These are phyloP conservation scores for Hemerocallis citrina DNA, from an alignment of 106 monocot species.

Conservation along the genomic window DNA sequence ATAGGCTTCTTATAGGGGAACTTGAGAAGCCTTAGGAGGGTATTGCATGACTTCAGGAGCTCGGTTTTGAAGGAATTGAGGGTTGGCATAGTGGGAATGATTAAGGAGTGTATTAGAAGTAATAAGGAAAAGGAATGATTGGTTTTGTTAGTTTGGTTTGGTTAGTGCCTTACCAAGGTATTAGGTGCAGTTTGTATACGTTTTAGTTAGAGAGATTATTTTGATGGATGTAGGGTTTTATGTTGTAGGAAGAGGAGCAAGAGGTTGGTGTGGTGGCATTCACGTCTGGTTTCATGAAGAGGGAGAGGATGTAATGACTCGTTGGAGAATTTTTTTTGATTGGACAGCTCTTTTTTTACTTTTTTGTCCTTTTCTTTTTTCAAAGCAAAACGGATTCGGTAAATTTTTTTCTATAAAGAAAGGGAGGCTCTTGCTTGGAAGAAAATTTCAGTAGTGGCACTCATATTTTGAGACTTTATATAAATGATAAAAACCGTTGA, in stretches of 20 bases:
- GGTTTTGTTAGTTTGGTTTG: background rate
- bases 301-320: too few species aligned
- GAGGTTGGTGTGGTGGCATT: background rate
- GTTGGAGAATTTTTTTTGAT: too few species aligned
- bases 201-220: background rate
- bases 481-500: too few species aligned
- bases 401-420: too few species aligned
- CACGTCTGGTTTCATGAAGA: background rate
- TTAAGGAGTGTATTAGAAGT: conserved; percentile 5
- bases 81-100: background rate
- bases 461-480: too few species aligned
- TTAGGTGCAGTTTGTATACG: background rate
- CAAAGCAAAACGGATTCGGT: too few species aligned
- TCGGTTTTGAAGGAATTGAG: conserved; percentile 23
- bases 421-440: too few species aligned
- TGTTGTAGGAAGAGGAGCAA: background rate
- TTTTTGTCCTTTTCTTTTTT: too few species aligned
- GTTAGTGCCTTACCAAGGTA: background rate
- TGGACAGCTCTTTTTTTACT: too few species aligned
- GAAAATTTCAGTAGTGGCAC: too few species aligned
- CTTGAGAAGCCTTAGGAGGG: conserved; percentile 14
- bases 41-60: conserved; percentile 26
- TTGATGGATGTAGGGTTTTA: background rate
- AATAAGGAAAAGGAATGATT: background rate
- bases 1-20: conserved; percentile 8